phyloP scores from a whole-genome alignment of 352 stramenopile species.

The Phytophthora pinifolia region DNA sequence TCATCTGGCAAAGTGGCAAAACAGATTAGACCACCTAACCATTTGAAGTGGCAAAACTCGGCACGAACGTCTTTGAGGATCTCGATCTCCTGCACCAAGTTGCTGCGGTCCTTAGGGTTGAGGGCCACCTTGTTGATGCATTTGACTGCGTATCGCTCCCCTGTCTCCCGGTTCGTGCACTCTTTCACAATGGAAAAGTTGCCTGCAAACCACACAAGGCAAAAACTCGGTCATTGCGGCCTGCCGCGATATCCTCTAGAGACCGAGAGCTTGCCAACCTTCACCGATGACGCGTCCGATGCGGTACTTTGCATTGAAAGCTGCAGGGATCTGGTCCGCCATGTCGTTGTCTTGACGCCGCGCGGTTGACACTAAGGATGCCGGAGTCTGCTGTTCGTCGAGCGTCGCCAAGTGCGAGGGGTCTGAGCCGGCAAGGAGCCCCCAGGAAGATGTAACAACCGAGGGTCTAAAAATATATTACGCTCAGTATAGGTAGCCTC shows the following conservation, averaged over 20 bases:
- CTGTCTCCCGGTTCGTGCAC: constrained; percentile 49
- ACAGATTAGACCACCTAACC: constrained; percentile 1
- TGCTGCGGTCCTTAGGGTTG: constrained; percentile 79
- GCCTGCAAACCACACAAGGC: constrained; percentile 31
- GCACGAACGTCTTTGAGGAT: constrained; percentile 63
- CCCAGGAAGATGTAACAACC: constrained; percentile 3
- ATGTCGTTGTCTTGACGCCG: constrained; percentile 29
- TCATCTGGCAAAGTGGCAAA: constrained; percentile 34
- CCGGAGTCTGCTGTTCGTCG: background rate
- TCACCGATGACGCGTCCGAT: constrained; percentile 75
- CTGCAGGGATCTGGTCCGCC: constrained; percentile 52
- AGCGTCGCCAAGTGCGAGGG: constrained; percentile 20
- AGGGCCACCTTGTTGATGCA: constrained; percentile 83
- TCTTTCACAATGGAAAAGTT: constrained; percentile 88
- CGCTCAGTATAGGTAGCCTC: background rate
- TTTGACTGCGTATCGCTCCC: constrained; percentile 74
- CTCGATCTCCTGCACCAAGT: constrained; percentile 81
- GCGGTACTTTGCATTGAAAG: constrained; percentile 80
- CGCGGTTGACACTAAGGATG: constrained; percentile 13
- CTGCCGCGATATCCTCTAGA: background rate
- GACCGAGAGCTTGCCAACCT: constrained; percentile 21
- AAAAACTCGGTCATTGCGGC: background rate
- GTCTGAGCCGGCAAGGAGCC: constrained; percentile 15
- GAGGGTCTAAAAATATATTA: constrained; percentile 17
- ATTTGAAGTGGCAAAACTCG: background rate